Base-by-base conservation (phyloP, 352 stramenopile species). In the Elongisporangium undulatum region DNA sequence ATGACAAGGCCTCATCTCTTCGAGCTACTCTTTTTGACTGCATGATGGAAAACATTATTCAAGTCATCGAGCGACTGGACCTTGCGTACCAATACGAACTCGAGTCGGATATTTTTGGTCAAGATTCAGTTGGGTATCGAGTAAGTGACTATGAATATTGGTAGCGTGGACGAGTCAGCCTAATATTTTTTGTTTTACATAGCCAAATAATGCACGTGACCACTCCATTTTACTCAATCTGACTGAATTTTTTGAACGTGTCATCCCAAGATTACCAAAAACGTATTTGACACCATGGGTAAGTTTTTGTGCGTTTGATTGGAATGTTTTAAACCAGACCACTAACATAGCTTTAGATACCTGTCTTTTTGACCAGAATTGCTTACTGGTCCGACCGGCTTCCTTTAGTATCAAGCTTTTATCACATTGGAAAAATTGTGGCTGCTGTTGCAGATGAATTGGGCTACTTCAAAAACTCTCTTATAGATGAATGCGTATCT, bases 211-310 rank as follows among this genome's bases (percentile, higher is more conserved):
- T 2, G 67, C 79, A 41, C 78, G 82, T 29, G 85, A 94, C 57
- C 85, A 94, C 61, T 86, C 79, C 0, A 92, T 92, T 45, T 79
- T 92, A 72, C 67, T 92, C 13, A 94, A 92, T 58, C 55, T 90
- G 38, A 88, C 82, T 6, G 83, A 92, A 58, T 90, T 92, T 62
- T 51, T 87, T 24, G 80, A 90, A 49, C 66, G 82, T 51, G 54
- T 88, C 4, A 19, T 89, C 3, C 68, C 69, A 17, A 74, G 71
- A 48, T 22, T 86, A 0, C 54, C 67, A 9, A 61, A 51, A 22
- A 48, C 53, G 4, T 53, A 61, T 1, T 51, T 89, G 8, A 52
- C 59, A 39, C 61, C 71, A 23, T 92, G 82, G 80, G 82, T 90
- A 73, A 45, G 73, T 71, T 61, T 15, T 20, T 65, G 3, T 38